Evolutionary conservation across 306 rosid genomes (phyloP), one percentile per base, ranked within the genome.

Genomic region (Macrotyloma uniflorum): DNA sequence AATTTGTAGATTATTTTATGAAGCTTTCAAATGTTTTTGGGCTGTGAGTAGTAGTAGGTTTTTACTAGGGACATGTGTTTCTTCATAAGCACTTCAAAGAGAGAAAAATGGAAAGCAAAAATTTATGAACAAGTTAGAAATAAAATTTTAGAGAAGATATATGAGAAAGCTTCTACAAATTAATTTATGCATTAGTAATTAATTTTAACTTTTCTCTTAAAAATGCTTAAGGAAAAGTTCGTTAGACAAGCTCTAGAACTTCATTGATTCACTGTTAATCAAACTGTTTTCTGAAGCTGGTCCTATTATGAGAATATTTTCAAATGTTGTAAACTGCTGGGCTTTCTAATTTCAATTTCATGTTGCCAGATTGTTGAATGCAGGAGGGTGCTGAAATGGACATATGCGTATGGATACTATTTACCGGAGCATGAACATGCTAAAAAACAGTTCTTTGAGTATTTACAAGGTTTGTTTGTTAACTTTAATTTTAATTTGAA

Each of bases 361-460:
- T 51, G 58, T 82, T 83, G 70, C 77, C 94, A 95, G 99, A 95
- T 95, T 63, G 99, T 95, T 59, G 99, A 95, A 83, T 95, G 99
- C 76, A 91, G 99, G 77, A 85, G 99, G 78, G 99, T 92, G 54
- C 90, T 95, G 76, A 95, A 95, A 82, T 95, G 99, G 99, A 95
- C 99, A 0, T 95, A 95, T 85, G 97, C 99, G 9, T 95, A 95
- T 82, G 99, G 99, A 16, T 95, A 54, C 83, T 95, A 95, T 82
- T 86, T 95, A 77, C 93, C 91, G 0, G 99, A 95, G 84, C 85
- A 76, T 68, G 96, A 92, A 70, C 87, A 85, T 47, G 96, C 91
- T 12, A 92, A 87, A 80, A 92, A 88, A 53, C 88, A 87, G 79
- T 86, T 92, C 83, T 89, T 92, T 67, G 97, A 92, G 84, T 92